phyloP scores from a whole-genome alignment of 202 grass and related monocot genomes.

The Elaeis oleifera region DNA sequence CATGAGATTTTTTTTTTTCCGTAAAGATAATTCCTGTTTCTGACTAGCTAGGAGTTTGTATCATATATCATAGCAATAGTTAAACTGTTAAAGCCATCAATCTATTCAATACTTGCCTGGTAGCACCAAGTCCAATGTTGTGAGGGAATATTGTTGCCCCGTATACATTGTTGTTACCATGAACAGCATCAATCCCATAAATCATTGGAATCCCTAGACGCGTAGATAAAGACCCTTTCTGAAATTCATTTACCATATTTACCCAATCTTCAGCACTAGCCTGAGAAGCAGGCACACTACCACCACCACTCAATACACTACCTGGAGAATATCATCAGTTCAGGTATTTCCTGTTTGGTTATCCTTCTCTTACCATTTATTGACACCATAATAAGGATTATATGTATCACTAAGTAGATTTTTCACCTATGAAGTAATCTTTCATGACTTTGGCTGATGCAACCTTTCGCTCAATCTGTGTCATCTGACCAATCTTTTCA shows the following conservation, averaged over 20 bases:
- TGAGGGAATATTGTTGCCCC: constrained; percentile 96
- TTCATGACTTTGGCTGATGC: constrained; percentile 83
- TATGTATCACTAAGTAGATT: neutral
- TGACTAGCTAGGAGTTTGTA: neutral
- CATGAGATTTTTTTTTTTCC: neutral
- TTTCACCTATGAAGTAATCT: constrained; percentile 81
- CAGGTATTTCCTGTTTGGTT: neutral
- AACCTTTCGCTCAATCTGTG: constrained; percentile 74
- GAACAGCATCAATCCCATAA: constrained; percentile 98
- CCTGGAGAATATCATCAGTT: constrained; percentile 33
- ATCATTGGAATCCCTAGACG: constrained; percentile 90
- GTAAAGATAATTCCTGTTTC: neutral
- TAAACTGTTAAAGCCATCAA: constrained; percentile 2
- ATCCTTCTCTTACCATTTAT: neutral
- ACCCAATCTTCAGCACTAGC: constrained; percentile 78
- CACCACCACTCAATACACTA: constrained; percentile 93
- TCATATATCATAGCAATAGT: neutral
- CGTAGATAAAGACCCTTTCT: constrained; percentile 79
- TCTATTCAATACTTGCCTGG: constrained; percentile 45
- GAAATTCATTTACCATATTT: constrained; percentile 94
- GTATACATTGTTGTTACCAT: constrained; percentile 96
- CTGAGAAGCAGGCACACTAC: constrained; percentile 80
- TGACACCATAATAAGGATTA: neutral
- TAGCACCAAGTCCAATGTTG: constrained; percentile 94
- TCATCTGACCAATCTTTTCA: constrained; percentile 96